These are phyloP conservation scores for Exserohilum rostratum DNA, from an alignment of 2,329 filamentous ascomycete species.

Conservation along the genomic window DNA sequence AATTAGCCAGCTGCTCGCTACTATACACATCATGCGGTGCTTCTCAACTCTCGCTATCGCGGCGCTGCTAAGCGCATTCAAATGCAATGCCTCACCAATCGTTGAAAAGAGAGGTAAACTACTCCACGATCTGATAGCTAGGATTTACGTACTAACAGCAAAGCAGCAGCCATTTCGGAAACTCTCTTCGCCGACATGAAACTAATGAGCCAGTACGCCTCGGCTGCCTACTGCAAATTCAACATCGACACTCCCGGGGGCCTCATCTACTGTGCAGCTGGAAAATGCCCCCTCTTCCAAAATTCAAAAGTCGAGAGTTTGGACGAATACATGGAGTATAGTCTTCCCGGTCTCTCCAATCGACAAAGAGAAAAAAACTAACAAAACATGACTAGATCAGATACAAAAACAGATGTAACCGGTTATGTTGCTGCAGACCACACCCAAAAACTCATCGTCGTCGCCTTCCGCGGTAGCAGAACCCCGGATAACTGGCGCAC, in stretches of 20 bases:
- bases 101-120: slow-evolving; percentile 21
- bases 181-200: slow-evolving; percentile 31
- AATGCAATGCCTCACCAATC: slow-evolving; percentile 29
- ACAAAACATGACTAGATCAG: slow-evolving; percentile 11
- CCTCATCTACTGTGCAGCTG: slow-evolving; percentile 52
- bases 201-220: slow-evolving; percentile 54
- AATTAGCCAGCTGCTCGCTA: slow-evolving; percentile 7
- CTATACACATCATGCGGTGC: slow-evolving; percentile 14
- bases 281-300: slow-evolving; percentile 58
- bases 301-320: slow-evolving; percentile 51
- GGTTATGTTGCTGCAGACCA: slow-evolving; percentile 55
- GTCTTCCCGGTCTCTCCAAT: too few relatives aligned
- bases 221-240: slow-evolving; percentile 59
- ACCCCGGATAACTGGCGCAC: slow-evolving; percentile 68
- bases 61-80: slow-evolving; percentile 13
- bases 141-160: not conserved
- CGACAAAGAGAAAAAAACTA: too few relatives aligned
- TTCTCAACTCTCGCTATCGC: slow-evolving; percentile 20
- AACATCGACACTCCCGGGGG: slow-evolving; percentile 54
- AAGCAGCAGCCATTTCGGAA: slow-evolving; percentile 20
- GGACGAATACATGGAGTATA: slow-evolving; percentile 51
- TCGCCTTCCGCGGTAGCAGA: slow-evolving; percentile 64
- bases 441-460: slow-evolving; percentile 60
- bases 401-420: slow-evolving; percentile 50
- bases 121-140: not conserved